Percentiles rank a stretch among this genome's conserved stretches.
Evolutionary conservation across 305 asterid genomes (phyloP).

Genomic region (Ajuga reptans): DNA sequence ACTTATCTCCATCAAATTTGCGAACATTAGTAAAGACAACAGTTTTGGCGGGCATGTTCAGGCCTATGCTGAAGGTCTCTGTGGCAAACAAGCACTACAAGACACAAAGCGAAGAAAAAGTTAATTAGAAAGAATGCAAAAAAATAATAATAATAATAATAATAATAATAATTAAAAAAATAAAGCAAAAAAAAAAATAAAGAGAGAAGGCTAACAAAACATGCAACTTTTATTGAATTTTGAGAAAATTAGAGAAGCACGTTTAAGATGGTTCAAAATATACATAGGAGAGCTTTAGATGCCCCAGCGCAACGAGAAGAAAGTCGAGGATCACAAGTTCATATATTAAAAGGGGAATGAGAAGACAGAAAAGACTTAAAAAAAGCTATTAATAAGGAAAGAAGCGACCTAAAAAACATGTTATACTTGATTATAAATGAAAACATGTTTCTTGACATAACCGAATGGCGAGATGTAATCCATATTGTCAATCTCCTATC

Average conservation of each 20-base stretch:
- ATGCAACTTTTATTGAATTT: not conserved
- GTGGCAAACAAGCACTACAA: conserved; percentile 92
- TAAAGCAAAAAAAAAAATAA: not conserved
- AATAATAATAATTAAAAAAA: too few relatives aligned
- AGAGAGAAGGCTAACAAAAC: not conserved
- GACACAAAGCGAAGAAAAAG: conserved; percentile 18
- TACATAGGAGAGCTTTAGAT: not conserved
- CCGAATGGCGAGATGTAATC: not conserved
- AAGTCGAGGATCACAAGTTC: not conserved
- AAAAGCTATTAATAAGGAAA: not conserved
- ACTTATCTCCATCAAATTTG: conserved; percentile 92
- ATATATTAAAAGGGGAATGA: not conserved
- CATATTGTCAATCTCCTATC: not conserved
- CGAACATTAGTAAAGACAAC: conserved; percentile 97
- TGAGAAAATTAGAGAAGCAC: not conserved
- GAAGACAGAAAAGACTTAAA: not conserved
- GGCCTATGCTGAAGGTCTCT: conserved; percentile 97
- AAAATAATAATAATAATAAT: too few relatives aligned
- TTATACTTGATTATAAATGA: too few relatives aligned
- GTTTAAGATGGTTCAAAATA: not conserved
- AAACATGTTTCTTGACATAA: not conserved
- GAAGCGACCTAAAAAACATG: not conserved
- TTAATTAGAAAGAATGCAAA: conserved; percentile 17
- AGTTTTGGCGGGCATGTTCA: conserved; percentile 99
- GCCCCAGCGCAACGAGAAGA: not conserved